These are phyloP conservation scores for Mucor velutinosus DNA, from an alignment of 371 early-diverging fungal species.

Conservation along the genomic window DNA sequence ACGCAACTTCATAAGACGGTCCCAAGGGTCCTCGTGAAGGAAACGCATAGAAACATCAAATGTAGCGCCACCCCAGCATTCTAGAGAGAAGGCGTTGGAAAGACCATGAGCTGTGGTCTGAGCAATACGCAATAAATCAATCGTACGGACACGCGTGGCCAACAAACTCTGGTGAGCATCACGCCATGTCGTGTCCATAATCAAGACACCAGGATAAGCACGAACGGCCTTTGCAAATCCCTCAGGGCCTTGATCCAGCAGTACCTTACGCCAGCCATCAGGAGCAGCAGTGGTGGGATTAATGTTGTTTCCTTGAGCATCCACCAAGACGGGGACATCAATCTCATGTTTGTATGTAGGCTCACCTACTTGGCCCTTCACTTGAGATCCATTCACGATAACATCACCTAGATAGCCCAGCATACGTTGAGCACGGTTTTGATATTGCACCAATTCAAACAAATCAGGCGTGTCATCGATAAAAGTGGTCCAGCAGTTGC, in stretches of 20 bases:
- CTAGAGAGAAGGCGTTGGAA: conserved; percentile 85
- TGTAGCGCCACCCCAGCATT: conserved; percentile 95
- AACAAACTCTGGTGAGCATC: conserved; percentile 95
- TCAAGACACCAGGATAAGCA: conserved; percentile 79
- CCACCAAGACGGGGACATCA: conserved; percentile 57
- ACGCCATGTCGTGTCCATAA: conserved; percentile 95
- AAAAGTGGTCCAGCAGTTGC: conserved; percentile 93
- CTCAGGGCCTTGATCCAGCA: conserved; percentile 82
- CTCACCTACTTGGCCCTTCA: conserved; percentile 86
- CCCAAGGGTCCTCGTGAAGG: conserved; percentile 95
- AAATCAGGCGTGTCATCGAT: conserved; percentile 95
- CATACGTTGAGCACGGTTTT: conserved; percentile 88
- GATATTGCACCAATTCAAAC: conserved; percentile 71
- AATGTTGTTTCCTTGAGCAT: conserved; percentile 40
- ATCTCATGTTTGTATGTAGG: conserved; percentile 64
- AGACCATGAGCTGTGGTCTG: conserved; percentile 86
- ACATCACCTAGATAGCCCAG: conserved; percentile 89
- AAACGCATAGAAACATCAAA: conserved; percentile 96
- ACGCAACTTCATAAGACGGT: conserved; percentile 80
- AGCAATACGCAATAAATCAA: conserved; percentile 80
- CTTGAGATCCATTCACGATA: conserved; percentile 88
- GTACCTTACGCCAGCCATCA: conserved; percentile 87
- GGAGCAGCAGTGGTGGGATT: conserved; percentile 63
- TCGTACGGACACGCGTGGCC: conserved; percentile 92
- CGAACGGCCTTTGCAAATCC: conserved; percentile 92